phyloP scores from a whole-genome alignment of 306 rosid species.

The Ochetophila trinervis region DNA sequence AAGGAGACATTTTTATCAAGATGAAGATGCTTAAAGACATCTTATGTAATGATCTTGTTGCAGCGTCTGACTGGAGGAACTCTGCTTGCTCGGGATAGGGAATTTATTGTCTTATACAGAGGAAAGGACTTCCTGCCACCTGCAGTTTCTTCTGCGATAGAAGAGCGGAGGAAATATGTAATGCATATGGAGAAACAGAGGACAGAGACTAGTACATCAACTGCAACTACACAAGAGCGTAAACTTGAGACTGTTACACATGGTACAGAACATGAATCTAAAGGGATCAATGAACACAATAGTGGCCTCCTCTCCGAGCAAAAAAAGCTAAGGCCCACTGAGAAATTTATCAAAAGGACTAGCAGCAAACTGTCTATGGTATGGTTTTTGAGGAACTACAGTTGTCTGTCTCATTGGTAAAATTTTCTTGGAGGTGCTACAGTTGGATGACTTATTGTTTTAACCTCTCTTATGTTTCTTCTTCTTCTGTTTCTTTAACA shows the following conservation, averaged over 20 bases:
- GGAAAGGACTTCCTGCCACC: conserved; percentile 89
- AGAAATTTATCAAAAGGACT: conserved; percentile 53
- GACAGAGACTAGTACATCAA: conserved; percentile 23
- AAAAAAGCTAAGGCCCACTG: conserved; percentile 30
- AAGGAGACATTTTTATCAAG: not conserved
- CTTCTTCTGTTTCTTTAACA: conserved; percentile 25
- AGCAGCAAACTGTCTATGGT: conserved; percentile 64
- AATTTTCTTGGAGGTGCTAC: no score
- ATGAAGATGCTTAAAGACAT: not conserved
- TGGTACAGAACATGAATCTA: conserved; percentile 33
- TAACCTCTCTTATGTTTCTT: not conserved
- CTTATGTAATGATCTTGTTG: conserved; percentile 12
- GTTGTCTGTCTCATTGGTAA: conserved; percentile 8
- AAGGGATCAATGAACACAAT: conserved; percentile 29
- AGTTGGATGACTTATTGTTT: not conserved
- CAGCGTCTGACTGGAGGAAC: conserved; percentile 89
- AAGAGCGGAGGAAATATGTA: conserved; percentile 54
- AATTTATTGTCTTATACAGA: conserved; percentile 72
- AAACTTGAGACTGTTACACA: conserved; percentile 25
- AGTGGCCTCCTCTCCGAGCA: conserved; percentile 26
- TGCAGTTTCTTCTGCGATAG: conserved; percentile 86
- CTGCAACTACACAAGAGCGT: conserved; percentile 22
- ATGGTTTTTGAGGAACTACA: conserved; percentile 36
- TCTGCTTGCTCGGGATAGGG: conserved; percentile 78
- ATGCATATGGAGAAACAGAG: conserved; percentile 36